Base-by-base conservation (phyloP, 768 basidiomycete species). In the Gautieria morchelliformis region DNA sequence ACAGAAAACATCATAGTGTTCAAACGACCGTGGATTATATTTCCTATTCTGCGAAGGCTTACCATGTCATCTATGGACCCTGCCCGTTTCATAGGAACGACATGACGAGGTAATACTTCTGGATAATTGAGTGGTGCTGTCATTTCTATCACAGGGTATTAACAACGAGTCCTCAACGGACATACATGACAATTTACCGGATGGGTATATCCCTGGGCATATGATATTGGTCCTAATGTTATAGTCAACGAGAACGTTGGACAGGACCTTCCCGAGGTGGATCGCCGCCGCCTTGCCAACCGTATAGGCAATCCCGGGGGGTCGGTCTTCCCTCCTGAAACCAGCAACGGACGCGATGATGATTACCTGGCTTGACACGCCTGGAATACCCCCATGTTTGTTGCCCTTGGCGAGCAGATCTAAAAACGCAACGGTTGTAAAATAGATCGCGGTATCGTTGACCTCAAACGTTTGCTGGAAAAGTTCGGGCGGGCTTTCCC, bases 351-450 rank as follows among this genome's bases (percentile, higher is more conserved):
- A 85, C 0, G 85, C 83, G 5, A 88, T 75, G 15, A 84, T 81
- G 54, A 88, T 71, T 60, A 89, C 85, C 67, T 88, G 87, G 5
- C 83, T 84, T 17, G 81, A 77, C 60, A 53, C 60, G 50, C 61
- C 57, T 49, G 59, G 55, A 56, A 67, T 51, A 54, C 33, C 39
- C 56, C 33, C 39, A 19, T 48, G 66, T 24, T 76, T 72, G 64
- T 89, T 89, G 15, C 87, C 89, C 62, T 81, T 79, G 63, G 86
- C 79, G 19, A 92, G 72, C 12, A 92, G 73, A 60, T 88, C 89
- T 61, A 93, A 78, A 71, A 93, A 91, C 11, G 87, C 89, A 33
- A 90, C 78, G 5, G 89, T 84, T 30, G 80, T 81, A 71, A 86
- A 89, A 68, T 87, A 90, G 35, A 79, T 75, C 3, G 84, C 80